phyloP scores from a whole-genome alignment of 192 early-diverging fungal genomes.

The Mortierella antarctica region DNA sequence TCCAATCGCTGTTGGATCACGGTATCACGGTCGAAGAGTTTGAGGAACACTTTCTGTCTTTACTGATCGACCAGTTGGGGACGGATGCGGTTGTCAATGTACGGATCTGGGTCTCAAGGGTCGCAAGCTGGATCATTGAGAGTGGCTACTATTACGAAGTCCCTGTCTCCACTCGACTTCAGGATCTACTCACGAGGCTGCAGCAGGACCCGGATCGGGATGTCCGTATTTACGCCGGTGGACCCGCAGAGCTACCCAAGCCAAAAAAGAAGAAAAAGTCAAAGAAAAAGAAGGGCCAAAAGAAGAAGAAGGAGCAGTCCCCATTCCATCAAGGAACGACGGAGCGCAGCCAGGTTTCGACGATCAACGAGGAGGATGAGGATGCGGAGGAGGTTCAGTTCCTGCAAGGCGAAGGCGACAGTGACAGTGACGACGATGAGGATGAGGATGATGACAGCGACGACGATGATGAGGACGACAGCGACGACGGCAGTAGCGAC shows the following conservation, averaged over 20 bases:
- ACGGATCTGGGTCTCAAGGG: conserved; percentile 74
- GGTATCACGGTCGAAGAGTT: conserved; percentile 73
- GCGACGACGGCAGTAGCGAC: conserved; percentile 22
- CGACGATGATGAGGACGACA: conserved; percentile 14
- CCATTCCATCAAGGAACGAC: conserved; percentile 1
- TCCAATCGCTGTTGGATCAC: conserved; percentile 68
- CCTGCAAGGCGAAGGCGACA: conserved; percentile 19
- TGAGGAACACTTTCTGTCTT: conserved; percentile 74
- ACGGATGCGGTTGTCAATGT: conserved; percentile 79
- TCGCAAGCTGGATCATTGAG: conserved; percentile 50
- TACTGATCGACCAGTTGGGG: conserved; percentile 63
- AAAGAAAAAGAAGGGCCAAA: conserved; percentile 24
- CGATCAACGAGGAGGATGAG: conserved; percentile 37
- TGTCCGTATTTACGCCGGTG: conserved; percentile 46
- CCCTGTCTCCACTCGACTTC: conserved; percentile 4
- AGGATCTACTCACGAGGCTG: conserved; percentile 11
- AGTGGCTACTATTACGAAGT: conserved; percentile 33
- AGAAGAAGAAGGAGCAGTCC: conserved; percentile 11
- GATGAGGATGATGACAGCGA: conserved; percentile 36
- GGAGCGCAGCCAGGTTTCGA: conserved; percentile 19
- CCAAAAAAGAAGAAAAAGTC: conserved; percentile 50
- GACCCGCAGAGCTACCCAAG: conserved; percentile 42
- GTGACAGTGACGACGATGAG: conserved; percentile 18
- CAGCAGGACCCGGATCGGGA: conserved; percentile 45
- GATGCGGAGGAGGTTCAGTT: conserved; percentile 28